phyloP scores from a whole-genome alignment of 805 yeast genomes.

The Saturnispora mendoncae region DNA sequence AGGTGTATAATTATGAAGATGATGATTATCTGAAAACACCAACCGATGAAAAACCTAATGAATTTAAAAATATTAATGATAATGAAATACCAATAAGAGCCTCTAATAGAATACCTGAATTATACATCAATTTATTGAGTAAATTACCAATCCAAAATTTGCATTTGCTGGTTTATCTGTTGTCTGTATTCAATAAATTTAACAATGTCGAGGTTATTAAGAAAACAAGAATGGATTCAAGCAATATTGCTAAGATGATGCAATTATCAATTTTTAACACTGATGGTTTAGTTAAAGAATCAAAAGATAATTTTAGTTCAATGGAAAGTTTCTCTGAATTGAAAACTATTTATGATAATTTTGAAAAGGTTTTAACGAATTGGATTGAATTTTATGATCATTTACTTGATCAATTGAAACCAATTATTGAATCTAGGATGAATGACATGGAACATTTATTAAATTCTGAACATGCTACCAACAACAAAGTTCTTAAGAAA shows the following conservation, averaged over 20 bases:
- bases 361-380: conserved; percentile 21
- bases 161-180: conserved; percentile 25
- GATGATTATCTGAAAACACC: conserved; percentile 6
- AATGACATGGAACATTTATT: conserved; percentile 13
- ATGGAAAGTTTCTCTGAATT: conserved; percentile 13
- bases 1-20: not conserved
- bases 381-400: conserved; percentile 22
- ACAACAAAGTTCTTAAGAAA: not conserved
- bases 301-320: conserved; percentile 8
- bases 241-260: conserved; percentile 31
- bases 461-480: conserved; percentile 11
- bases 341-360: conserved; percentile 19
- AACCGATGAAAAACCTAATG: conserved; percentile 7
- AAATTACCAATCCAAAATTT: conserved; percentile 25
- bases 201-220: conserved; percentile 18
- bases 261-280: conserved; percentile 31
- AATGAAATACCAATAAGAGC: conserved; percentile 6
- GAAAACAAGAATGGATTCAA: conserved; percentile 31
- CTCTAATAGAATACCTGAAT: conserved; percentile 1
- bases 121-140: not conserved
- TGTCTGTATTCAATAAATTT: conserved; percentile 23
- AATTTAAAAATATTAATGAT: not conserved
- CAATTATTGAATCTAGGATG: conserved; percentile 6
- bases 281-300: conserved; percentile 18
- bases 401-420: conserved; percentile 13